Conservation (phyloP, 2,329 filamentous ascomycete genomes). For the Pyrenophora seminiperda region DNA sequence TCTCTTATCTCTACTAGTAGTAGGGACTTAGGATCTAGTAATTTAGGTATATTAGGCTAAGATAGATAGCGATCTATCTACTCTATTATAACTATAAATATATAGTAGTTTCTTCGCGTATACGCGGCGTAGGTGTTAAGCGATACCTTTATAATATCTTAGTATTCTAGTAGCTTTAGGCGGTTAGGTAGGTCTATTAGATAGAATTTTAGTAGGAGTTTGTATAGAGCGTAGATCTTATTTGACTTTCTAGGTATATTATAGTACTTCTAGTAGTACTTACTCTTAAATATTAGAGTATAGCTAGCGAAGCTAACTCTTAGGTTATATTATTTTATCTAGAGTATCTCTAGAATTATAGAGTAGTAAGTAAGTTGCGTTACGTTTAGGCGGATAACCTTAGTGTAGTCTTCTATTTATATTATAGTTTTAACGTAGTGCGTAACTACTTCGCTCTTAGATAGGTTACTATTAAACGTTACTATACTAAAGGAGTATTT, state of each 20-base stretch:
- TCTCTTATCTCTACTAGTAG: not conserved
- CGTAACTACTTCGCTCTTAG: not conserved
- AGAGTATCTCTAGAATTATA: not conserved
- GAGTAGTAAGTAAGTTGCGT: too few species aligned
- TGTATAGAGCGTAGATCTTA: too few species aligned
- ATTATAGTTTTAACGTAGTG: not conserved
- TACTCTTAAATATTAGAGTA: too few species aligned
- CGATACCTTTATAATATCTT: constrained; percentile 1
- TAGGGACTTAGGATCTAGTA: not conserved
- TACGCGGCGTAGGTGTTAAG: not conserved
- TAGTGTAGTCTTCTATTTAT: not conserved
- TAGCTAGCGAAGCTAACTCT: not conserved
- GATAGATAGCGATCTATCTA: not conserved
- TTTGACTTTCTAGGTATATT: too few species aligned
- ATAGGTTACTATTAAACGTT: not conserved
- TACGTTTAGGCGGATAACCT: too few species aligned
- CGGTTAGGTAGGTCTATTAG: too few species aligned
- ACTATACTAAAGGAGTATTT: too few species aligned
- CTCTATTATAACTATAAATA: not conserved
- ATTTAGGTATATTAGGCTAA: not conserved
- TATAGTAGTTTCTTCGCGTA: not conserved
- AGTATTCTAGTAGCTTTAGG: too few species aligned
- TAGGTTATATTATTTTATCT: not conserved
- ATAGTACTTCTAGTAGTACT: too few species aligned
- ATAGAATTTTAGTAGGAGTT: too few species aligned